Evolutionary conservation across 192 early-diverging fungal genomes (phyloP).

Genomic region (Podila epicladia): DNA sequence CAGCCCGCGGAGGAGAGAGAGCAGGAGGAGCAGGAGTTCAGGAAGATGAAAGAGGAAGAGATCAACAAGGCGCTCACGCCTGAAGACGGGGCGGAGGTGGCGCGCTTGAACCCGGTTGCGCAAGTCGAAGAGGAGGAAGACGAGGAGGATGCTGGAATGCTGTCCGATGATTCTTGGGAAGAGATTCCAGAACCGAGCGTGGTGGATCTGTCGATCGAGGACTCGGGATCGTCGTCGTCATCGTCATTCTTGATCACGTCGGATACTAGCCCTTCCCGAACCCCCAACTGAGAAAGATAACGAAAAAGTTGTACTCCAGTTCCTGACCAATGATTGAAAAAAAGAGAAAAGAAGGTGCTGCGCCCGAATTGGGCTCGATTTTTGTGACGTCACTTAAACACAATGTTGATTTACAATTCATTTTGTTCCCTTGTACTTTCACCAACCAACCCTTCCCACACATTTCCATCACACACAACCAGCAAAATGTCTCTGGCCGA

Average conservation of each 20-base stretch:
- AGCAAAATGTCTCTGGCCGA: slow-evolving; percentile 78
- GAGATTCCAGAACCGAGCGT: slow-evolving; percentile 22
- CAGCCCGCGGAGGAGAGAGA: background rate
- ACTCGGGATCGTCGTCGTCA: slow-evolving; percentile 12
- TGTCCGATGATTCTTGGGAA: slow-evolving; percentile 49
- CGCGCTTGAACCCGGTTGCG: background rate
- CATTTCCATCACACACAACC: background rate
- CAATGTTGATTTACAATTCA: no score
- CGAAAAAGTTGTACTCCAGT: no score
- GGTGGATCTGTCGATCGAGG: slow-evolving; percentile 9
- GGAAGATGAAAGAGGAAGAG: background rate
- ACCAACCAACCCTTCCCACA: background rate
- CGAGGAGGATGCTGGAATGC: slow-evolving; percentile 1
- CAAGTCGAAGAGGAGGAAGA: background rate
- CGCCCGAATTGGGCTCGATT: no score
- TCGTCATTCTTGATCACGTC: slow-evolving; percentile 27
- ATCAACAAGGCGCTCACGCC: background rate
- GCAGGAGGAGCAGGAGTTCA: background rate
- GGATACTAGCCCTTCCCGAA: background rate
- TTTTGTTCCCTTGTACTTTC: background rate
- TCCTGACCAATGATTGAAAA: no score
- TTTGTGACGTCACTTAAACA: no score
- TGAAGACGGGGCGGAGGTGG: slow-evolving; percentile 2
- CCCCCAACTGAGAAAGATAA: background rate
- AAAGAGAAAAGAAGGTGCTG: no score